Percentiles rank a stretch among this genome's conserved stretches.
These are phyloP conservation scores for Pouteria glomerata DNA, from an alignment of 148 eudicot species.

Conservation along the genomic window DNA sequence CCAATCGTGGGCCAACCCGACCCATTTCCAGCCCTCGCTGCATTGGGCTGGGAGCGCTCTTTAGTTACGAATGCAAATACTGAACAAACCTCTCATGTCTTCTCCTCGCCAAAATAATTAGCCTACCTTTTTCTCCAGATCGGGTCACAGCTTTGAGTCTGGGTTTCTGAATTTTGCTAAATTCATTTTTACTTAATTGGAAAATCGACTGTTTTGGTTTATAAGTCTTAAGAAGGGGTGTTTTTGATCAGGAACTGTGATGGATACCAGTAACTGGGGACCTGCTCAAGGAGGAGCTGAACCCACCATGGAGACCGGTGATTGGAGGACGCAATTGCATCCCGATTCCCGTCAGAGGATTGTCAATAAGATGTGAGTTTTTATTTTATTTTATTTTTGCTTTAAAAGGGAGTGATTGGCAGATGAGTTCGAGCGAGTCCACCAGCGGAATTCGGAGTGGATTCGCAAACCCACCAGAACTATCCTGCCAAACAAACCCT, in stretches of 20 bases:
- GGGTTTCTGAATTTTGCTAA: neutral
- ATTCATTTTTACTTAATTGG: neutral
- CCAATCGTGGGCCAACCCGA: too few species aligned
- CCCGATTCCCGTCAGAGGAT: conserved; percentile 43
- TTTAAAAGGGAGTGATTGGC: too few species aligned
- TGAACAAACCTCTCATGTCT: too few species aligned
- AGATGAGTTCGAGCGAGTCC: too few species aligned
- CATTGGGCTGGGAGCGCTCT: too few species aligned
- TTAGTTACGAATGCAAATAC: neutral
- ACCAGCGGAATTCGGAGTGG: too few species aligned
- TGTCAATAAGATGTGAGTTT: conserved; percentile 46
- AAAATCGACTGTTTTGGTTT: neutral
- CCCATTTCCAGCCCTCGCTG: too few species aligned
- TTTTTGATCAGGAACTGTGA: neutral
- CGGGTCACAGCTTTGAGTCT: neutral
- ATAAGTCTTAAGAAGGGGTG: too few species aligned
- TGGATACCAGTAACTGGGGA: conserved; percentile 27
- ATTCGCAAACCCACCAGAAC: too few species aligned
- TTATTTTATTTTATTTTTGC: neutral
- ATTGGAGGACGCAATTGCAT: conserved; percentile 54
- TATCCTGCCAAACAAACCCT: too few species aligned
- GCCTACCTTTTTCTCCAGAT: neutral
- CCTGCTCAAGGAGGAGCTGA: conserved; percentile 26
- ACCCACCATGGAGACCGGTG: conserved; percentile 33
- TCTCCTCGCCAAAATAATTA: neutral